phyloP scores from a whole-genome alignment of 768 basidiomycete genomes.

The Trametes cinnabarina region DNA sequence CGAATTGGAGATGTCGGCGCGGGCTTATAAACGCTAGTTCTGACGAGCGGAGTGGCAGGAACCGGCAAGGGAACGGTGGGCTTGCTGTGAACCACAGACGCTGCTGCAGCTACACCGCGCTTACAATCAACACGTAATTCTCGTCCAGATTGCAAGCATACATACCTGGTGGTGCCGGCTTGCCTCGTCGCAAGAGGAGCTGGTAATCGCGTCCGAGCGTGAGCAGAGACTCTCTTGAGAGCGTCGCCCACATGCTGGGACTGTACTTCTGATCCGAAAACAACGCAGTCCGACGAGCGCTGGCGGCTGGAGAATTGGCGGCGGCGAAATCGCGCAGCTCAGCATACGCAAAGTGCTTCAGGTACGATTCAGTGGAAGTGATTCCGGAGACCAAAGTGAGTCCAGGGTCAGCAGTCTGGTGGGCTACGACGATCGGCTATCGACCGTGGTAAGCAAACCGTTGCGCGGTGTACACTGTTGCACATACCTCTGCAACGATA shows the following conservation, averaged over 20 bases:
- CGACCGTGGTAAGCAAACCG: neutral
- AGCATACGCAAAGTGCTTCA: constrained; percentile 63
- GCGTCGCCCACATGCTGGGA: constrained; percentile 60
- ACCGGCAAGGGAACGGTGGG: constrained; percentile 38
- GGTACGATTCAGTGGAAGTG: constrained; percentile 48
- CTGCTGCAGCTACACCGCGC: constrained; percentile 18
- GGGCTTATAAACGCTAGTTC: constrained; percentile 46
- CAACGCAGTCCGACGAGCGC: constrained; percentile 49
- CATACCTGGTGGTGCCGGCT: constrained; percentile 32
- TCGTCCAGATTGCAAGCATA: neutral
- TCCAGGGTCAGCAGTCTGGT: constrained; percentile 48
- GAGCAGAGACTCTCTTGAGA: constrained; percentile 58
- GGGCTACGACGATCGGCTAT: constrained; percentile 49
- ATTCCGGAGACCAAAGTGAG: constrained; percentile 63
- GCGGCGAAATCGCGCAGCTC: constrained; percentile 56
- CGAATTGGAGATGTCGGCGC: constrained; percentile 48
- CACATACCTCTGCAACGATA: constrained; percentile 58
- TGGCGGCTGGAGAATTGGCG: constrained; percentile 40
- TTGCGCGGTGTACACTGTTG: too few relatives aligned
- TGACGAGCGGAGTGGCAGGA: constrained; percentile 36
- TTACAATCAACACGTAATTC: neutral
- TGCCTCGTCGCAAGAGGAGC: constrained; percentile 57
- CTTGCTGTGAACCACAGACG: constrained; percentile 26
- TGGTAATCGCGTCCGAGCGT: constrained; percentile 70
- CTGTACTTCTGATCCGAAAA: constrained; percentile 69